Evolutionary conservation across 495 filamentous ascomycete species (phyloP).

Genomic region (Pseudoneurospora amorphoporcata): DNA sequence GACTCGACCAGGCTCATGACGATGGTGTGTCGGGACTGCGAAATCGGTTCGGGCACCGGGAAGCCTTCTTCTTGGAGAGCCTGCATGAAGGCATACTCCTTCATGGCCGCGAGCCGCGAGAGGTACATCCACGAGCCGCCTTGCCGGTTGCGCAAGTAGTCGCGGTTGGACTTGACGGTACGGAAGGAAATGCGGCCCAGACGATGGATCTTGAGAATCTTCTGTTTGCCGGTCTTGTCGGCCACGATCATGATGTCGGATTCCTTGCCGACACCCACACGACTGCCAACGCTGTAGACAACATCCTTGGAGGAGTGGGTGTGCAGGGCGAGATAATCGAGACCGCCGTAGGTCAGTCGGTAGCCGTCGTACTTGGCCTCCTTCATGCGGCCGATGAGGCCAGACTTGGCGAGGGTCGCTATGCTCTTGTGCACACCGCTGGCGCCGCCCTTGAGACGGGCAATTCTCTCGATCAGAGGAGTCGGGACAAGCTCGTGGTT

Average conservation of each 20-base stretch:
- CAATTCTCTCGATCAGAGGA: constrained; percentile 71
- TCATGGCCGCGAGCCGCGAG: constrained; percentile 79
- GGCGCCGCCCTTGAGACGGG: constrained; percentile 69
- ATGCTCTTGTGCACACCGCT: constrained; percentile 76
- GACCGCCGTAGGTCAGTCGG: constrained; percentile 88
- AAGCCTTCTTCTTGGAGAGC: constrained; percentile 74
- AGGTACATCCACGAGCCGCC: constrained; percentile 94
- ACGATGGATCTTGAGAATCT: constrained; percentile 81
- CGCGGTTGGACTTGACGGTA: constrained; percentile 86
- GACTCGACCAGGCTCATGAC: constrained; percentile 89
- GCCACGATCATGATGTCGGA: constrained; percentile 92
- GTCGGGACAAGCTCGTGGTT: constrained; percentile 97
- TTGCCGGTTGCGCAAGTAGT: constrained; percentile 75
- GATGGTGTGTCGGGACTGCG: constrained; percentile 85
- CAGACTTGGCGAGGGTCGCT: constrained; percentile 82
- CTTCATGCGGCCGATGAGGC: constrained; percentile 83
- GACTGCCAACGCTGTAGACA: constrained; percentile 86
- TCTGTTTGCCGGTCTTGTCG: constrained; percentile 50
- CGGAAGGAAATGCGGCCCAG: constrained; percentile 95
- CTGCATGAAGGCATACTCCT: constrained; percentile 89
- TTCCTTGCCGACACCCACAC: constrained; percentile 95
- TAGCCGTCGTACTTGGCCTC: constrained; percentile 98
- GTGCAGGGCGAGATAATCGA: constrained; percentile 92
- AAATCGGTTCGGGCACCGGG: constrained; percentile 75
- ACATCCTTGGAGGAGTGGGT: constrained; percentile 65